phyloP scores from a whole-genome alignment of 345 rosid genomes.

The thale cress (Arabidopsis thaliana) region DNA sequence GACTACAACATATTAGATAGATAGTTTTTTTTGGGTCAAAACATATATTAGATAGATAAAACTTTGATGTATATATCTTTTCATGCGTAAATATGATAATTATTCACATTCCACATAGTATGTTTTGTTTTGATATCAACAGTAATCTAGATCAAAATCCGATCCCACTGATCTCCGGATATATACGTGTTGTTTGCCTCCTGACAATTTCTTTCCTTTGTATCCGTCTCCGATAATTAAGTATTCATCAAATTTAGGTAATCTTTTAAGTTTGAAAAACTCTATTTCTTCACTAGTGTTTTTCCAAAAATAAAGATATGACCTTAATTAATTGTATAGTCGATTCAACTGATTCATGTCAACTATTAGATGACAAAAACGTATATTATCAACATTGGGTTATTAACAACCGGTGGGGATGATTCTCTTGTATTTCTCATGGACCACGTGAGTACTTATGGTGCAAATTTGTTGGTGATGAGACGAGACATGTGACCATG shows the following conservation, averaged over 20 bases:
- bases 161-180: neutral
- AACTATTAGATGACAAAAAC: neutral
- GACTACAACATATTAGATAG: neutral
- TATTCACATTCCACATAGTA: neutral
- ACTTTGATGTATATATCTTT: no score
- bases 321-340: neutral
- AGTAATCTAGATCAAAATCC: neutral
- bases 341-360: neutral
- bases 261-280: neutral
- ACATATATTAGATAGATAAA: no score
- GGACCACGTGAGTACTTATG: constrained; percentile 14
- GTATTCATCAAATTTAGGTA: neutral
- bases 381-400: neutral
- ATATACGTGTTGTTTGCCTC: neutral
- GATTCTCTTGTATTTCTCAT: constrained; percentile 18
- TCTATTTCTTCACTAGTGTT: neutral
- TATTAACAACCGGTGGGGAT: constrained; percentile 20
- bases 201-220: neutral
- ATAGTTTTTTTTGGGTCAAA: no score
- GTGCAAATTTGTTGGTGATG: constrained; percentile 4
- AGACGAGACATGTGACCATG: constrained; percentile 14
- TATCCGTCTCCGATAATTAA: neutral
- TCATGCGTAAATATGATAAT: no score
- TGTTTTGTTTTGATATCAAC: neutral
- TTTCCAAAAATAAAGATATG: neutral